Conservation (phyloP, 2,329 filamentous ascomycete genomes). For the Fusarium sp. region DNA sequence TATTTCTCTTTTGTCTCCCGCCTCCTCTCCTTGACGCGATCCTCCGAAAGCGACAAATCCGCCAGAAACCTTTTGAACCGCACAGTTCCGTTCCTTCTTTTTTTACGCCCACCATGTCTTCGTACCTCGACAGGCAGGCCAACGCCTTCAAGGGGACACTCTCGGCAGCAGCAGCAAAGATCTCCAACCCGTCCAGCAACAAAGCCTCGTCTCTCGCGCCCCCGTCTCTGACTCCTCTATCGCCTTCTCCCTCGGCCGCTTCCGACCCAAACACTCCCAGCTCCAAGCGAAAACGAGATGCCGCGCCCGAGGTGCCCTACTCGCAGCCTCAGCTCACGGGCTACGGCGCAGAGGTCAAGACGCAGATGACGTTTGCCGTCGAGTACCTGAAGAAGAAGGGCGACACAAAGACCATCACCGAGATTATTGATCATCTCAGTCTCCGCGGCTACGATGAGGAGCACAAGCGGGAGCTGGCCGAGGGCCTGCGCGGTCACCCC, state of each 20-base stretch:
- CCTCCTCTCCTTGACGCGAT: conserved; percentile 18
- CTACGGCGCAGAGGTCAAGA: conserved; percentile 84
- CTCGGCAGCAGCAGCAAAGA: conserved; percentile 72
- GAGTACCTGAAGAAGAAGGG: conserved; percentile 82
- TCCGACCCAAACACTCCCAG: conserved; percentile 73
- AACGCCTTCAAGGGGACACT: conserved; percentile 72
- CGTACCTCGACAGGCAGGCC: conserved; percentile 74
- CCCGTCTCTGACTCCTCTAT: conserved; percentile 66
- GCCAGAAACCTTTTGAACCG: conserved; percentile 1
- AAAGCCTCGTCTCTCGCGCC: conserved; percentile 49
- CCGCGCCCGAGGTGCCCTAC: conserved; percentile 67
- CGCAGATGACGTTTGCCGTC: conserved; percentile 88
- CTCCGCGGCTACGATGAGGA: conserved; percentile 72
- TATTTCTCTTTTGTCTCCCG: conserved; percentile 23
- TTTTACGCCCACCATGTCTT: conserved; percentile 63
- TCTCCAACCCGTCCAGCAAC: conserved; percentile 60
- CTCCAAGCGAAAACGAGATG: conserved; percentile 71
- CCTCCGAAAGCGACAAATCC: conserved; percentile 4
- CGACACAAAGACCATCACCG: conserved; percentile 75
- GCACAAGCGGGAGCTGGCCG: conserved; percentile 73
- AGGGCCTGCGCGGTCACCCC: conserved; percentile 74
- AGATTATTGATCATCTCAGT: conserved; percentile 85
- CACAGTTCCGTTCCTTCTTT: conserved; percentile 13
- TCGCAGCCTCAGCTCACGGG: conserved; percentile 83
- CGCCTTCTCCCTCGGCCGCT: conserved; percentile 69